Conservation (phyloP, 768 basidiomycete genomes). For the Hypsizygus marmoreus region DNA sequence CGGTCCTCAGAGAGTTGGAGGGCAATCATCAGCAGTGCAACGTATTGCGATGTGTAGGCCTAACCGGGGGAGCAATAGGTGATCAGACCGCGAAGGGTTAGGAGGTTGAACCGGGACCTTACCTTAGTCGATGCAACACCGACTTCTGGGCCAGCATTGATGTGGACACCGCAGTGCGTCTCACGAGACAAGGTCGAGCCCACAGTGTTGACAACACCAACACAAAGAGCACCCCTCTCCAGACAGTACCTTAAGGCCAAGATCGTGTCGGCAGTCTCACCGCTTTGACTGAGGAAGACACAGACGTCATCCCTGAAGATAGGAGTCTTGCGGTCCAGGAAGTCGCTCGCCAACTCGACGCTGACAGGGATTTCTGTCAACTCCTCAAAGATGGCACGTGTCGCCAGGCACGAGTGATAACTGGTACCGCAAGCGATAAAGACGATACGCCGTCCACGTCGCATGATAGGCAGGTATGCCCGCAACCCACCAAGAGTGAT, state of each 20-base stretch:
- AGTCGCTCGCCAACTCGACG: constrained; percentile 96
- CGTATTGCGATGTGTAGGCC: constrained; percentile 99
- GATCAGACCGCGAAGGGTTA: constrained; percentile 1
- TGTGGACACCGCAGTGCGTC: constrained; percentile 99
- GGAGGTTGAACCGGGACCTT: constrained; percentile 13
- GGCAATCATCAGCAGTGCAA: constrained; percentile 98
- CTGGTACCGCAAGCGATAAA: constrained; percentile 99
- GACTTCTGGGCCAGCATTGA: constrained; percentile 98
- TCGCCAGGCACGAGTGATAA: constrained; percentile 96
- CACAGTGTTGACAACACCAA: constrained; percentile 98
- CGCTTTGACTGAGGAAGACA: constrained; percentile 95
- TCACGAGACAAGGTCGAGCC: constrained; percentile 97
- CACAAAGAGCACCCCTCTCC: constrained; percentile 93
- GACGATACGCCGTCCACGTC: constrained; percentile 90
- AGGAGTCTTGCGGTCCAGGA: constrained; percentile 97
- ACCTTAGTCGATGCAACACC: constrained; percentile 99
- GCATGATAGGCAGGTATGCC: constrained; percentile 93
- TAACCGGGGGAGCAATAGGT: constrained; percentile 24
- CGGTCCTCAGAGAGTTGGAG: constrained; percentile 97
- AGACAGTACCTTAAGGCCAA: constrained; percentile 94
- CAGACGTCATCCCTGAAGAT: constrained; percentile 99
- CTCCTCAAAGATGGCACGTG: constrained; percentile 97
- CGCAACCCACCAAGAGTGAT: constrained; percentile 96
- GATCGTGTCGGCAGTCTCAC: constrained; percentile 98
- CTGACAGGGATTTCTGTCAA: constrained; percentile 98